Base-by-base conservation (phyloP, 371 early-diverging fungal species). In the Mucor piriformis region DNA sequence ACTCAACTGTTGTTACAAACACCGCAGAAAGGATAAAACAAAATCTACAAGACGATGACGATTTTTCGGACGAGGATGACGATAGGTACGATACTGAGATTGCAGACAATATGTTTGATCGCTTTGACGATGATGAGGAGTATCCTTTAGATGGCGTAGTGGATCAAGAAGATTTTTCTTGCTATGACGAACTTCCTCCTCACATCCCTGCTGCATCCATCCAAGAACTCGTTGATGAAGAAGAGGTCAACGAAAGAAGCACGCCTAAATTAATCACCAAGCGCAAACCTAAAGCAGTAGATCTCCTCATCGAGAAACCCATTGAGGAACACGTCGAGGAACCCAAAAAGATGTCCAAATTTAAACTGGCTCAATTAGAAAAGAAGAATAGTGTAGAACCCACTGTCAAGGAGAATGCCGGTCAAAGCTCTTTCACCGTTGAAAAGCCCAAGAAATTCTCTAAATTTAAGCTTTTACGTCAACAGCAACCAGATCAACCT, bases 121-220 rank as follows among this genome's bases (percentile, higher is more conserved):
- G 75, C 35, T 75, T 81, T 42, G 83, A 76, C 16, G 85, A 82
- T 50, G 82, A 82, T 46, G 84, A 85, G 43, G 80, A 85, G 43
- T 77, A 77, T 35, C 77, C 78, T 15, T 72, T 72, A 23, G 76
- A 77, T n/a, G 74, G 82, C 11, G 55, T 69, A 16, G 82, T 83
- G 1, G 83, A 83, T 12, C 76, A 83, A 50, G 83, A 83, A 49
- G 79, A 84, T 37, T 77, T 77, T 7, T 82, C 87, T 13, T 67
- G 77, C 21, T 77, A 85, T 27, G 82, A 86, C 8, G 59, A 69
- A 33, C 20, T 46, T 24, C 43, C 54, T 32, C 43, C 42, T 27
- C 42, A 43, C 16, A 20, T 43, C 11, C 44, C 54, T 2, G 54
- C 54, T 32, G 16, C 54, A 18, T 27, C 42, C 15, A 18, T 54